phyloP scores from a whole-genome alignment of 2,329 filamentous ascomycete genomes.

The Incumbomyces delicatus region DNA sequence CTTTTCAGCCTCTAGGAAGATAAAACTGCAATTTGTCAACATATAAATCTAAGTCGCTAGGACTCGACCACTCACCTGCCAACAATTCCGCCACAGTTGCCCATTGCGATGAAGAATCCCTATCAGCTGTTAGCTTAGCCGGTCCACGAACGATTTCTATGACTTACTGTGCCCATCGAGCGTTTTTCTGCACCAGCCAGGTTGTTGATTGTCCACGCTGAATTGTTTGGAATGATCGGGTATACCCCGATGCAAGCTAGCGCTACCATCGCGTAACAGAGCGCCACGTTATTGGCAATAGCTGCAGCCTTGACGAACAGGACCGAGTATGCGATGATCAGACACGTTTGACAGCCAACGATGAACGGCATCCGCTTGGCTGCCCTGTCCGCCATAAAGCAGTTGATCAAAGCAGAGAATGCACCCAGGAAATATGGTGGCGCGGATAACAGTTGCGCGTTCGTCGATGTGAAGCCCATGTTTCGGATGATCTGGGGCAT shows the following conservation, averaged over 20 bases:
- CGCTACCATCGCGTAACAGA: conserved; percentile 37
- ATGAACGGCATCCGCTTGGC: conserved; percentile 34
- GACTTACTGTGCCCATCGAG: conserved; percentile 27
- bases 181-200: conserved; percentile 30
- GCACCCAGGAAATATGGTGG: conserved; percentile 31
- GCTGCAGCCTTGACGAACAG: conserved; percentile 29
- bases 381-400: conserved; percentile 29
- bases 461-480: conserved; percentile 32
- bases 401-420: conserved; percentile 23
- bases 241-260: conserved; percentile 37
- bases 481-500: conserved; percentile 33
- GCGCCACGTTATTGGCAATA: conserved; percentile 31
- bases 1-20: conserved; percentile 25
- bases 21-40: conserved; percentile 28
- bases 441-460: conserved; percentile 25
- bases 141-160: background rate
- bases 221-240: conserved; percentile 33
- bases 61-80: background rate
- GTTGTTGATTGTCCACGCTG: conserved; percentile 35
- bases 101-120: conserved; percentile 32
- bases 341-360: conserved; percentile 25
- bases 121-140: conserved; percentile 13
- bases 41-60: conserved; percentile 20
- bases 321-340: conserved; percentile 30
- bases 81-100: conserved; percentile 12